These are phyloP conservation scores for Aureobasidium sp. DNA, from an alignment of 2,329 filamentous ascomycete genomes.

Conservation along the genomic window DNA sequence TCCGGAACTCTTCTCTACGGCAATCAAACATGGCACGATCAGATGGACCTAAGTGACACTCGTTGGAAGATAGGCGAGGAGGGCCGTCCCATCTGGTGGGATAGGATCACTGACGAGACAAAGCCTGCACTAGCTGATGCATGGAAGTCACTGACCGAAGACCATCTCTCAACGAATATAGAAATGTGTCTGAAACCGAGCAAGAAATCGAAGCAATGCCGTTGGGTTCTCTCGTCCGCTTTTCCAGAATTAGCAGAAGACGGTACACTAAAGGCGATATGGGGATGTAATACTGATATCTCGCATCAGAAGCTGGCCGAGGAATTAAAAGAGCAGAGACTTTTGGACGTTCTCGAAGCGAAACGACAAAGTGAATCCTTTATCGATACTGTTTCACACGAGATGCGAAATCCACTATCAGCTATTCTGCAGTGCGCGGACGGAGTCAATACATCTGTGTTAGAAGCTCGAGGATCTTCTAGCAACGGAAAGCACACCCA, in stretches of 20 bases:
- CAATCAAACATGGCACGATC: slow-evolving; percentile 12
- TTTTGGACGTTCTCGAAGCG: slow-evolving; percentile 20
- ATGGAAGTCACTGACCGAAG: slow-evolving; percentile 1
- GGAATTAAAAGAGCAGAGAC: slow-evolving; percentile 19
- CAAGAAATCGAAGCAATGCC: not conserved
- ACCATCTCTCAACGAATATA: not conserved
- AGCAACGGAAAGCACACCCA: slow-evolving; percentile 31
- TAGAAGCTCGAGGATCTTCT: slow-evolving; percentile 34
- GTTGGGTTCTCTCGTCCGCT: slow-evolving; percentile 8
- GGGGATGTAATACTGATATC: slow-evolving; percentile 14
- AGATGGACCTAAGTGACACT: not conserved
- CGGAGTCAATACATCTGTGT: slow-evolving; percentile 40
- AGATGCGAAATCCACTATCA: slow-evolving; percentile 37
- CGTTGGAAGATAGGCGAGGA: not conserved
- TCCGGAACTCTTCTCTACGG: not conserved
- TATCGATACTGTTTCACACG: slow-evolving; percentile 24
- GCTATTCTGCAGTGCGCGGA: slow-evolving; percentile 40
- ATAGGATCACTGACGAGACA: not conserved
- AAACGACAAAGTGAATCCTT: slow-evolving; percentile 27
- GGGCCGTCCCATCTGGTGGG: not conserved
- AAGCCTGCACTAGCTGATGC: not conserved
- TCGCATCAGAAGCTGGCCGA: slow-evolving; percentile 27
- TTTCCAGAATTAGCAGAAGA: slow-evolving; percentile 20
- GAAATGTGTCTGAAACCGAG: slow-evolving; percentile 7
- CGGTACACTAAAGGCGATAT: slow-evolving; percentile 8